Evolutionary conservation across 139 green algal genomes (phyloP), one percentile per base, ranked within the genome.

Genomic region (Chlorokybus atmophyticus): DNA sequence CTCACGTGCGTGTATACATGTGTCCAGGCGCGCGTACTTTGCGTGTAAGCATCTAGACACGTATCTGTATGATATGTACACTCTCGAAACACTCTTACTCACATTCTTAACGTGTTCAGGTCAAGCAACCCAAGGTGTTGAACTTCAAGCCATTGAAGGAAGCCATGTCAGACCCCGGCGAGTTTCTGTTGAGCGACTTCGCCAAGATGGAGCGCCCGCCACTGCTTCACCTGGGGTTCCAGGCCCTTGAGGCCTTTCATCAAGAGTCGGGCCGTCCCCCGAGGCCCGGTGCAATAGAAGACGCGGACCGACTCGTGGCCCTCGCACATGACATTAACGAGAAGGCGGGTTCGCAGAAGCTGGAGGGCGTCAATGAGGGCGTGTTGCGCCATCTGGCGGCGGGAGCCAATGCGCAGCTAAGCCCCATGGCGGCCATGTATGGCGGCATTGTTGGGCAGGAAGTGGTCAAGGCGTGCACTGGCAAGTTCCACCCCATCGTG

Each of bases 101-200:
- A 64, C 35, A n/a, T n/a, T n/a, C n/a, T n/a, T n/a, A n/a, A n/a
- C n/a, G n/a, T n/a, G n/a, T n/a, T 2, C 35, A 71, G n/a, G 62
- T 82, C 62, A 99, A 97, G 73, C 57, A 85, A 60, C 53, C 66
- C 32, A 96, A 96, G 78, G 74, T 30, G 21, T 66, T 95, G 50
- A 32, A 51, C 0, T 95, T 96, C 75, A 84, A 84, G 65, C 56
- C 71, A 10, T 70, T 96, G 42, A 52, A 41, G 4, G 58, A 79
- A 32, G 71, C 83, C 0, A 52, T 98, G 31, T 42, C 66, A 1
- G 66, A 83, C 0, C 89, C 91, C 6, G 91, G 91, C 0, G 88
- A 98, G 50, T 94, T 98, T 57, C 76, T 98, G 29, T 62, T 95
- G n/a, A 79, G 61, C 14, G 91, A 98, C 61, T 98, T 97, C 54